Evolutionary conservation across 805 yeast species (phyloP).

Genomic region (Spathaspora gorwiae): DNA sequence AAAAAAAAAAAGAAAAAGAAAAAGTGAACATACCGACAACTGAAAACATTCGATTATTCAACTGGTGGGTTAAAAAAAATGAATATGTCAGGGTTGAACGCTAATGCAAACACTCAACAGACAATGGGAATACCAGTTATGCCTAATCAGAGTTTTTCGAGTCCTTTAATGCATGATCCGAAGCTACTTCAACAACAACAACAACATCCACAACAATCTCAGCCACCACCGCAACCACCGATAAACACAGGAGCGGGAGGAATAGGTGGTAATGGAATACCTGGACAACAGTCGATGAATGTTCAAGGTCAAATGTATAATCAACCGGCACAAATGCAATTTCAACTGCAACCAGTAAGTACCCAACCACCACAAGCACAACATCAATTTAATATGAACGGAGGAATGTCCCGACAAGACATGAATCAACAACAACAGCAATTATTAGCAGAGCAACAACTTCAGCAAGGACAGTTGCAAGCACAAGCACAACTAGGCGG

Average conservation of each 20-base stretch:
- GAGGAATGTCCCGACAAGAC: conserved; percentile 2
- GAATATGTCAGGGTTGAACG: too few species aligned
- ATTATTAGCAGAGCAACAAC: conserved; percentile 6
- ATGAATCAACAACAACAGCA: conserved; percentile 4
- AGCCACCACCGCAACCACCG: conserved; percentile 15
- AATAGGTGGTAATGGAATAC: too few species aligned
- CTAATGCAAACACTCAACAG: too few species aligned
- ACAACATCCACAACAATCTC: conserved; percentile 15
- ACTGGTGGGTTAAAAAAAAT: too few species aligned
- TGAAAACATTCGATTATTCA: neutral
- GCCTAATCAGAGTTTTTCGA: conserved; percentile 7
- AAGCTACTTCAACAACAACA: conserved; percentile 10
- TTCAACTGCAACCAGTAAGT: neutral
- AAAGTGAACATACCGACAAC: too few species aligned
- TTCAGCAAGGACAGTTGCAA: neutral
- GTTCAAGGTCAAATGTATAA: neutral
- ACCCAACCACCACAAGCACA: neutral
- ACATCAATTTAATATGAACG: conserved; percentile 1
- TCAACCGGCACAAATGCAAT: conserved; percentile 1
- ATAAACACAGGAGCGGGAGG: too few species aligned
- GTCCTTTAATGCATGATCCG: conserved; percentile 10
- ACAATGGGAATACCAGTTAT: conserved; percentile 9
- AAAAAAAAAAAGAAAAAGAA: neutral
- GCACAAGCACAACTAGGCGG: conserved; percentile 1
- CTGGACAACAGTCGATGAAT: too few species aligned